Evolutionary conservation across 169 alveolate genomes (phyloP), one percentile per base, ranked within the genome.

Genomic region (Cryptosporidium parvum): DNA sequence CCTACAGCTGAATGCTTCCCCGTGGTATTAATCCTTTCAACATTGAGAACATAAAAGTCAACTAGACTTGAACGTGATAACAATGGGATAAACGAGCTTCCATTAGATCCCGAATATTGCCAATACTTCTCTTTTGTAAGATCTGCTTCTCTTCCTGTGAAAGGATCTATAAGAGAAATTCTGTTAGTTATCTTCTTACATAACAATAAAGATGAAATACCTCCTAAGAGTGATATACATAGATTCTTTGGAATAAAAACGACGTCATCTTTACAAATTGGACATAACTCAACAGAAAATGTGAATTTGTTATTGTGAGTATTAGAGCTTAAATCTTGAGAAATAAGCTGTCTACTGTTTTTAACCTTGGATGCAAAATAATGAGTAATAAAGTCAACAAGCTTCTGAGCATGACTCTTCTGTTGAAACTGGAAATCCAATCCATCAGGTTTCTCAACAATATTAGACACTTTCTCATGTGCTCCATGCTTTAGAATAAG

Each of bases 241-340:
- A 97, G 91, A 62, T 93, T 94, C 67, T 92, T 93, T 58, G 99
- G 98, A 21, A 98, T 85, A 62, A 95, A 93, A 21, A 98, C 98
- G 87, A 99, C 94, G 89, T 99, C 99, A 92, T 98, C 99, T 86
- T 96, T 96, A 91, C 99, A 98, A 2, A 99, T 95, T 21, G 99
- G 99, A 12, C 98, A 96, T 39, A 99, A 94, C 85, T 97, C 99
- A 16, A 97, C 96, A 45, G 96, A 92, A 85, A 94, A 94, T 4
- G 99, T 95, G 93, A 95, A 97, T 92, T 98, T 97, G 86, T 96
- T 95, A 87, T 94, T 93, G 87, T 94, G 96, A 85, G 96, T 96
- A 93, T 97, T 93, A 92, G 96, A 93, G 91, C 95, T 94, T 65
- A 95, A 93, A 91, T 96, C 99, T 91, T 96, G 97, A 39, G 98